Conservation (phyloP, 306 rosid species). For the Vicia faba region DNA sequence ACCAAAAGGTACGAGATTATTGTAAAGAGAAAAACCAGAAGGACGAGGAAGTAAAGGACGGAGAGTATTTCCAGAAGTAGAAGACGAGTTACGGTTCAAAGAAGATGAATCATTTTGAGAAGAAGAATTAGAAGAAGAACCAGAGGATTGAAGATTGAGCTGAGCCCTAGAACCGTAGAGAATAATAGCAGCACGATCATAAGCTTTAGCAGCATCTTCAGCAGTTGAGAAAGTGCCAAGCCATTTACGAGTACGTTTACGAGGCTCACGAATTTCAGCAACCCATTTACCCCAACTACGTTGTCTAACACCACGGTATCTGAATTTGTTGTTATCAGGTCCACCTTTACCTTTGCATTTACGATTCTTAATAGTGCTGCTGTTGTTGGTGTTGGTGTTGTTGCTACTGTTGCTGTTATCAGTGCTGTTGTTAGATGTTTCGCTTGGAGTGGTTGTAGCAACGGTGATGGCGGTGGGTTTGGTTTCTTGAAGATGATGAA, state of each 20-base stretch:
- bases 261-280: conserved; percentile 96
- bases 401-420: neutral
- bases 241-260: conserved; percentile 89
- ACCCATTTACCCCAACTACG: conserved; percentile 99
- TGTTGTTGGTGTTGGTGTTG: neutral
- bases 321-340: conserved; percentile 88
- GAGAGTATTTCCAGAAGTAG: conserved; percentile 63
- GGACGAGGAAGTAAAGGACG: conserved; percentile 84
- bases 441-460: conserved; percentile 30
- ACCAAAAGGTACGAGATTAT: neutral
- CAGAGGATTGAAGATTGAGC: conserved; percentile 74
- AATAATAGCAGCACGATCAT: conserved; percentile 89
- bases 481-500: conserved; percentile 37
- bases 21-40: conserved; percentile 32
- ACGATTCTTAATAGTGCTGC: neutral
- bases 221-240: conserved; percentile 95
- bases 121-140: conserved; percentile 35
- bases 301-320: conserved; percentile 90
- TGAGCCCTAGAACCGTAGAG: conserved; percentile 88
- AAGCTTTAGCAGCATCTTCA: conserved; percentile 91
- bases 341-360: conserved; percentile 86
- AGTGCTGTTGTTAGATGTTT: conserved; percentile 31
- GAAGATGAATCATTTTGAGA: conserved; percentile 40
- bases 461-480: conserved; percentile 40
- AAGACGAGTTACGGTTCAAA: conserved; percentile 27